phyloP scores from a whole-genome alignment of 805 yeast species.

The Henningerozyma blattae region DNA sequence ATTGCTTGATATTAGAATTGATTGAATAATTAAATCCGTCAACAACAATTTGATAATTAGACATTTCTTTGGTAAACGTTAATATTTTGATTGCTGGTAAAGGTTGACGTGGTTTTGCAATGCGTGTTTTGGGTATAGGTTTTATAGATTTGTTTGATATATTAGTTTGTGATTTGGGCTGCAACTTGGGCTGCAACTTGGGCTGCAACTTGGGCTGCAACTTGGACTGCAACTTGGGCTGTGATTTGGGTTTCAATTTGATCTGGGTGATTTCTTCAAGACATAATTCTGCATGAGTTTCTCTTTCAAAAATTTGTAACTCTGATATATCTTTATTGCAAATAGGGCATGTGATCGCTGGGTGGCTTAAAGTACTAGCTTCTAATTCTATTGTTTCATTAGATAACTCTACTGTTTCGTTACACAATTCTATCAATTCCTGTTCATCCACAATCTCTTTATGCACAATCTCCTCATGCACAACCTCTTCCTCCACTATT shows the following conservation, averaged over 20 bases:
- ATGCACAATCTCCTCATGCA: constrained; percentile 4
- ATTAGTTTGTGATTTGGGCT: too few relatives aligned
- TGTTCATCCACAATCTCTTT: constrained; percentile 1
- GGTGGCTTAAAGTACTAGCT: too few relatives aligned
- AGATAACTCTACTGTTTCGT: too few relatives aligned
- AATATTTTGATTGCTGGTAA: constrained; percentile 47
- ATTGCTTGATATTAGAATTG: constrained; percentile 34
- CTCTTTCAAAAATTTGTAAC: constrained; percentile 31
- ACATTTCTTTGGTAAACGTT: constrained; percentile 26
- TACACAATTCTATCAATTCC: too few relatives aligned
- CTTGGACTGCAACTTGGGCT: too few relatives aligned
- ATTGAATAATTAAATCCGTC: constrained; percentile 46
- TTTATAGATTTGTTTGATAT: too few relatives aligned
- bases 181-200: too few relatives aligned
- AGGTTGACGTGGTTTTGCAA: constrained; percentile 12
- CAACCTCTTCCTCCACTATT: neutral
- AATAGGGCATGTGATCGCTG: constrained; percentile 36
- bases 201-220: too few relatives aligned
- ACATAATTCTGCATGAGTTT: constrained; percentile 46
- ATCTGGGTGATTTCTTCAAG: constrained; percentile 23
- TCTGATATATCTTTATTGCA: constrained; percentile 31
- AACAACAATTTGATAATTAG: constrained; percentile 38
- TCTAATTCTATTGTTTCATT: too few relatives aligned
- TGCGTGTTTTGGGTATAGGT: too few relatives aligned
- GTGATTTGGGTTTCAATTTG: too few relatives aligned